Evolutionary conservation across 2,329 filamentous ascomycete genomes (phyloP).

Genomic region (Aspergillus bombycis): DNA sequence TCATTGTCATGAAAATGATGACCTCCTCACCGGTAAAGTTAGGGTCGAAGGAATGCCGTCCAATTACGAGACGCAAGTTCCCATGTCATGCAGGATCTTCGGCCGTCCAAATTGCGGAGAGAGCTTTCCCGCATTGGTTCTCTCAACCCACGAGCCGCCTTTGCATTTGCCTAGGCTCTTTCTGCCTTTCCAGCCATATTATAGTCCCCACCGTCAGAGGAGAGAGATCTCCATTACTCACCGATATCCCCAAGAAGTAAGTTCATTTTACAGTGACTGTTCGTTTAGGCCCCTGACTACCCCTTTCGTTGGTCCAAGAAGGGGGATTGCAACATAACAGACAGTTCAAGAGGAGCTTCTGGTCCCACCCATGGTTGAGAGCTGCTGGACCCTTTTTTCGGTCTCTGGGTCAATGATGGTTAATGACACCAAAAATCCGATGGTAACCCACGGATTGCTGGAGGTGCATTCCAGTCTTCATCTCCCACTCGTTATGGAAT

Average conservation of each 20-base stretch:
- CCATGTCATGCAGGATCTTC: slow-evolving; percentile 23
- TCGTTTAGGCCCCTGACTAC: not conserved
- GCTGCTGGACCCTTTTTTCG: slow-evolving; percentile 12
- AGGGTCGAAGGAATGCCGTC: slow-evolving; percentile 1
- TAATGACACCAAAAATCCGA: not conserved
- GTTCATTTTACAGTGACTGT: not conserved
- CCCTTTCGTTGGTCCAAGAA: not conserved
- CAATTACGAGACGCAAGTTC: slow-evolving; percentile 8
- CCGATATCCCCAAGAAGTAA: not conserved
- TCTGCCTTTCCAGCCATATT: not conserved
- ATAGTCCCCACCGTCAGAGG: not conserved
- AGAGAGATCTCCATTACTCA: not conserved
- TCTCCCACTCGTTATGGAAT: not conserved
- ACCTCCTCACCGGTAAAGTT: slow-evolving; percentile 2
- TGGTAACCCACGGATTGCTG: slow-evolving; percentile 1
- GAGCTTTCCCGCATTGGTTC: slow-evolving; percentile 21
- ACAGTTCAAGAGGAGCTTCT: not conserved
- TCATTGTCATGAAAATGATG: not conserved
- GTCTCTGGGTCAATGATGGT: slow-evolving; percentile 1
- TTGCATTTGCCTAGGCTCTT: not conserved
- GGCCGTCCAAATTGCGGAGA: slow-evolving; percentile 24
- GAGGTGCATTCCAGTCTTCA: not conserved
- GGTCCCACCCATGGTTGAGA: slow-evolving; percentile 14
- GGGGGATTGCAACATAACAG: not conserved
- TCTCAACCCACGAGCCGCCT: slow-evolving; percentile 8